Evolutionary conservation across 1,284 basidiomycete species (phyloP).

Genomic region (Mycosarcoma maydis): DNA sequence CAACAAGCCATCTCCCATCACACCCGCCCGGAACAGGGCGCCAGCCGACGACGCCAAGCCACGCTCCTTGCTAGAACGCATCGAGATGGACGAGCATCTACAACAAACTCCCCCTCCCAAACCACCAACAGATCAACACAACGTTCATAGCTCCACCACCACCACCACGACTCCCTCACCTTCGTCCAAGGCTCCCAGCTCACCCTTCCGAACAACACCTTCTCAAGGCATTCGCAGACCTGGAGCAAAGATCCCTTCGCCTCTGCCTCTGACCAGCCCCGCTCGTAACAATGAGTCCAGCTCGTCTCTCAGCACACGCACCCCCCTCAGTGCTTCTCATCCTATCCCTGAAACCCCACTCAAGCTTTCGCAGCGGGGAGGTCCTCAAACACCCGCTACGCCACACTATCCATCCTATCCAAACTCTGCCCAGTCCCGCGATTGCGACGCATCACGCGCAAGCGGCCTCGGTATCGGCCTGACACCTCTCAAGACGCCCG

Average conservation of each 20-base stretch:
- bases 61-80: conserved; percentile 31
- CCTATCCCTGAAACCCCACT: conserved; percentile 58
- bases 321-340: conserved; percentile 56
- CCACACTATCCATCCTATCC: conserved; percentile 36
- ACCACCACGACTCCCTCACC: conserved; percentile 18
- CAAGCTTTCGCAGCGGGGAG: conserved; percentile 48
- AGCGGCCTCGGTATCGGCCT: conserved; percentile 47
- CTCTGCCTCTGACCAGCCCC: conserved; percentile 44
- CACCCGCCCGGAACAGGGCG: conserved; percentile 12
- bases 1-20: conserved; percentile 19
- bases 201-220: conserved; percentile 33
- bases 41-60: background rate
- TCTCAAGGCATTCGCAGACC: conserved; percentile 41
- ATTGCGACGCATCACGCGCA: conserved; percentile 27
- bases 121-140: background rate
- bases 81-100: conserved; percentile 26
- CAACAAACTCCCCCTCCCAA: conserved; percentile 36
- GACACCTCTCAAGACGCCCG: conserved; percentile 34
- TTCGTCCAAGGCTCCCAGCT: conserved; percentile 3
- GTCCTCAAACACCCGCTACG: conserved; percentile 44
- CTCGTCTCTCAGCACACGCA: conserved; percentile 41
- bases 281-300: conserved; percentile 29
- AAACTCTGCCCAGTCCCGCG: conserved; percentile 11
- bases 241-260: conserved; percentile 42
- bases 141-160: background rate